These are phyloP conservation scores for Acanthamoeba royreba DNA, from an alignment of 208 protist species.

Conservation along the genomic window DNA sequence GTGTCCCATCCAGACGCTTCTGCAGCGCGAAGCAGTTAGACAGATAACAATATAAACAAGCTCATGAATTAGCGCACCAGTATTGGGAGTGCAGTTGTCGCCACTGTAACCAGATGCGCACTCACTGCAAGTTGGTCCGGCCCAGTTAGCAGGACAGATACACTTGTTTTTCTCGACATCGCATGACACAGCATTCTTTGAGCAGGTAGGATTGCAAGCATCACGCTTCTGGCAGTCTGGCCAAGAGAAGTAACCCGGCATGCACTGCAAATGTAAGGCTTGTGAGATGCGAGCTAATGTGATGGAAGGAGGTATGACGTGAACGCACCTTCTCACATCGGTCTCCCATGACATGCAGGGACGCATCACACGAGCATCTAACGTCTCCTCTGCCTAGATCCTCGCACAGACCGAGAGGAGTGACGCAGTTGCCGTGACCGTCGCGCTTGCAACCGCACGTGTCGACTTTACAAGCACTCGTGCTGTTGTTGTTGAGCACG, in stretches of 20 bases:
- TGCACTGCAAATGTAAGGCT: not conserved
- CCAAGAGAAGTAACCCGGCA: not conserved
- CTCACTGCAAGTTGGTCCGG: conserved; percentile 10
- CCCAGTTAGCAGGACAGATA: conserved; percentile 39
- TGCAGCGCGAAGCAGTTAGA: not conserved
- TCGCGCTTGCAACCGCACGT: no score
- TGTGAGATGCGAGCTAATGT: not conserved
- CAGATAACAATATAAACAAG: not conserved
- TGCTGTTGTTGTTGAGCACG: not conserved
- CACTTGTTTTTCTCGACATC: conserved; percentile 27
- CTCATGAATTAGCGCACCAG: not conserved
- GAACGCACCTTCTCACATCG: not conserved
- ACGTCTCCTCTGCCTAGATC: not conserved
- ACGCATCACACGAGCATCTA: not conserved
- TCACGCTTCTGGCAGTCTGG: not conserved
- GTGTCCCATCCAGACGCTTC: not conserved
- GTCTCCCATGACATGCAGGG: not conserved
- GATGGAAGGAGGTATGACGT: not conserved
- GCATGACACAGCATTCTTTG: not conserved
- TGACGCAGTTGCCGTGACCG: not conserved
- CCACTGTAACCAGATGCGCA: conserved; percentile 10
- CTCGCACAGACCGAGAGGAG: not conserved
- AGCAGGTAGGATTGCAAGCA: conserved; percentile 8
- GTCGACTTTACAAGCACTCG: no score
- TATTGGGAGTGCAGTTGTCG: not conserved